These are phyloP conservation scores for Diversispora epigaea DNA, from an alignment of 192 early-diverging fungal genomes.

Conservation along the genomic window DNA sequence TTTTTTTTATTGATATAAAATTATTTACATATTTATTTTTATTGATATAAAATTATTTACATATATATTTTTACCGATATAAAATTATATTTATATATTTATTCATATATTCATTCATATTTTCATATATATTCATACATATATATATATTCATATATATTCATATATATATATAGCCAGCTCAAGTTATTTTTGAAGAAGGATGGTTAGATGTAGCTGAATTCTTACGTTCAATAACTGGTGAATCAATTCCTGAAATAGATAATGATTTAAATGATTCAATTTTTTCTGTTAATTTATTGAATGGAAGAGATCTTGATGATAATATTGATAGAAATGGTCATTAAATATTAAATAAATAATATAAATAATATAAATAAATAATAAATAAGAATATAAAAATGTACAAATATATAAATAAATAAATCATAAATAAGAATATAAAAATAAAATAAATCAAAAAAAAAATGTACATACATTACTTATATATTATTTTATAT, in stretches of 20 bases:
- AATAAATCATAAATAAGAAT: too few relatives aligned
- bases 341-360: too few relatives aligned
- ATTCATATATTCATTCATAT: too few relatives aligned
- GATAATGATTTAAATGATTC: slow-evolving; percentile 36
- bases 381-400: too few relatives aligned
- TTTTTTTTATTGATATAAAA: not conserved
- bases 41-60: not conserved
- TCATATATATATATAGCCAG: slow-evolving; percentile 36
- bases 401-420: too few relatives aligned
- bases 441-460: too few relatives aligned
- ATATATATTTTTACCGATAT: too few relatives aligned
- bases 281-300: slow-evolving; percentile 20
- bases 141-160: too few relatives aligned
- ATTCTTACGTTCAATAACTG: slow-evolving; percentile 53
- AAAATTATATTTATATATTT: not conserved
- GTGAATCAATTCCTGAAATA: slow-evolving; percentile 50
- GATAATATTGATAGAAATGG: slow-evolving; percentile 20
- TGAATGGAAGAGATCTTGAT: slow-evolving; percentile 36
- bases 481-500: too few relatives aligned
- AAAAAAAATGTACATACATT: too few relatives aligned
- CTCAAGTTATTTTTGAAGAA: slow-evolving; percentile 61
- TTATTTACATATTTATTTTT: not conserved
- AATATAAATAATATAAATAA: too few relatives aligned
- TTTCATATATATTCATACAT: too few relatives aligned
- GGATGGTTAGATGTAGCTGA: slow-evolving; percentile 67